Evolutionary conservation across 2,329 filamentous ascomycete species (phyloP), one percentile per base, ranked within the genome.

Genomic region (Leptographium wingfieldii): DNA sequence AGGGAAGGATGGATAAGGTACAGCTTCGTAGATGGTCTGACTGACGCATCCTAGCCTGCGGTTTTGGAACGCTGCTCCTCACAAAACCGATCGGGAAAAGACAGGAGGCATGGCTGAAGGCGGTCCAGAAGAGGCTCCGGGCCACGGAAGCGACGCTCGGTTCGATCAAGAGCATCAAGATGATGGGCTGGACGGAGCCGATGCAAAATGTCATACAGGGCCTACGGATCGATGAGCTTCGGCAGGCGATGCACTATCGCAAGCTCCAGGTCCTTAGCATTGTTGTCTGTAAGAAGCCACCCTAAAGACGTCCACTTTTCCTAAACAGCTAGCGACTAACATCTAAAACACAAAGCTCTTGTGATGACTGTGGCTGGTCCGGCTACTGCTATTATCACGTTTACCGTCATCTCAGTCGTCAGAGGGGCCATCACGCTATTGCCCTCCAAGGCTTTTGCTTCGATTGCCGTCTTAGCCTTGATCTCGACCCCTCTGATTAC

Each of bases 391-490:
- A 49, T 57, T 19, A 57, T 33, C 27, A 52, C 48, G 11, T 57
- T 49, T 35, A 52, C 56, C 56, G 56, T 57, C 27, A 49, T 49
- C 31, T 49, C 43, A 3, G 40, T 7, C 29, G 31, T 51, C 16
- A 10, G 40, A 33, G 56, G 56, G 2, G n/a, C 43, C 27, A 12
- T 49, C n/a, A 54, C 46, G n/a, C 48, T 61, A 31, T 40, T 49
- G n/a, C 46, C 58, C 38, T 25, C n/a, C 4, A 16, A 49, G 38
- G 60, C 60, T 3, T 59, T 61, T 31, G 55, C 57, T 1, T 55
- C 54, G 56, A 51, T 55, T 25, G 57, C 60, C 22, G 46, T 61
- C 35, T 46, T 61, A 1, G 48, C 49, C 38, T 33, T 59, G 12
- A 43, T 61, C 19, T 55, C 33, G 29, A 59, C 52, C 16, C 60